Evolutionary conservation across 2,329 filamentous ascomycete species (phyloP), one percentile per base, ranked within the genome.

Genomic region (Cadophora sp.): DNA sequence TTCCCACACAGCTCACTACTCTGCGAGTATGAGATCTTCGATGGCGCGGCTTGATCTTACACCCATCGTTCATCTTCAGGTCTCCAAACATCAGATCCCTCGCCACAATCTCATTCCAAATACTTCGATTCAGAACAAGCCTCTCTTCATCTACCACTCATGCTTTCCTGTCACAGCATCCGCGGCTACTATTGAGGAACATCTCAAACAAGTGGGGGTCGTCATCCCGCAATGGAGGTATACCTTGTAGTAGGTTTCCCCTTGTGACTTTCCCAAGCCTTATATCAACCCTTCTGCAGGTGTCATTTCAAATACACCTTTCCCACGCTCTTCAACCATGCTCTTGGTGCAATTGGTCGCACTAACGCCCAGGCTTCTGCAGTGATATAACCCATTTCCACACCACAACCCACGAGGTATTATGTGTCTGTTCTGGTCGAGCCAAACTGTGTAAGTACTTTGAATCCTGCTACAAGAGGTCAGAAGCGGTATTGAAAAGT

Each of bases 191-290:
- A 85, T 91, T 59, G 86, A 90, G 74, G 75, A 81, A 0, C 89
- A 89, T 70, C 82, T 92, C 6, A 75, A 76, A 7, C 74, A 77
- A 3, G 76, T 87, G 19, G 84, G 83, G 8, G 85, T 87, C 40
- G 89, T 91, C 3, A 75, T 74, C 1, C 89, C 90, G 0, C 87
- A 90, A 75, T 92, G 89, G 90, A 83, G 86, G 29, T 91, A 89
- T 78, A 88, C 87, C 19, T 92, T 92, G 89, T 92, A 90, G 56
- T 59, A 40, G 11, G 56, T 59, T 12, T n/a, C n/a, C n/a, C 22
- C 4, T 40, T 5, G n/a, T 37, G 9, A 37, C 34, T 19, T 26
- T 22, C 14, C 9, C 19, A 3, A 19, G 31, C 9, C 22, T 51
- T 27, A 22, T 2, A 51, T 14, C 48, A 51, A 24, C 22, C 27